Evolutionary conservation across 768 basidiomycete species (phyloP), one percentile per base, ranked within the genome.

Genomic region (Leccinum longicurvipes): DNA sequence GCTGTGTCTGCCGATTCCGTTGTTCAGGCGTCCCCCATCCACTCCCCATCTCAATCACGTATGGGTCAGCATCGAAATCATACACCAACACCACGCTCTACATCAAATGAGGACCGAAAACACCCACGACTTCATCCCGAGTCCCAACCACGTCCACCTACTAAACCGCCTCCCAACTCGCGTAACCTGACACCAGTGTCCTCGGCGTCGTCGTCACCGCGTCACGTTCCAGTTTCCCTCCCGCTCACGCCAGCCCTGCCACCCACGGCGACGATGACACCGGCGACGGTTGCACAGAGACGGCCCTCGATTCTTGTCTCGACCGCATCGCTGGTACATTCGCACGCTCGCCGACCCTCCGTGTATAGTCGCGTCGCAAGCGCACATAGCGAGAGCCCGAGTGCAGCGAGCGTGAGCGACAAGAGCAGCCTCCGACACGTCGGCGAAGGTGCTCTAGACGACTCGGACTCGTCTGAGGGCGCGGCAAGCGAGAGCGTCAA

Each of bases 391-490:
- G 74, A 74, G 31, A 73, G 61, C 46, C 67, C 68, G 3, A 74
- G 68, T 42, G 66, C 54, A 3, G 69, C 71, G n/a, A 62, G 63
- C 34, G 73, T 74, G 12, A 76, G 75, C 58, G 74, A 77, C 51
- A 69, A 68, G 51, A 87, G 81, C 56, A 71, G 82, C 29, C 23
- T 45, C 14, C 74, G 82, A 2, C 84, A 89, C 62, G 82, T 86
- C 11, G 89, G 89, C 4, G 90, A 91, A 63, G 88, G 89, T 25
- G 87, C 85, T 1, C 70, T 92, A 4, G 86, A 87, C 55, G 88
- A 90, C 63, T 90, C 87, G 0, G 89, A 90, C 71, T 88, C 87
- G 1, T 80, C 79, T 2, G 78, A 73, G 12, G 50, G 55, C 5
- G 59, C 49, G 14, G 62, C 47, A 39, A 59, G 66, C 27, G 68